Percentiles rank a stretch among this genome's conserved stretches.
Evolutionary conservation across 805 yeast genomes (phyloP).

Genomic region (Torulaspora gathmanii): DNA sequence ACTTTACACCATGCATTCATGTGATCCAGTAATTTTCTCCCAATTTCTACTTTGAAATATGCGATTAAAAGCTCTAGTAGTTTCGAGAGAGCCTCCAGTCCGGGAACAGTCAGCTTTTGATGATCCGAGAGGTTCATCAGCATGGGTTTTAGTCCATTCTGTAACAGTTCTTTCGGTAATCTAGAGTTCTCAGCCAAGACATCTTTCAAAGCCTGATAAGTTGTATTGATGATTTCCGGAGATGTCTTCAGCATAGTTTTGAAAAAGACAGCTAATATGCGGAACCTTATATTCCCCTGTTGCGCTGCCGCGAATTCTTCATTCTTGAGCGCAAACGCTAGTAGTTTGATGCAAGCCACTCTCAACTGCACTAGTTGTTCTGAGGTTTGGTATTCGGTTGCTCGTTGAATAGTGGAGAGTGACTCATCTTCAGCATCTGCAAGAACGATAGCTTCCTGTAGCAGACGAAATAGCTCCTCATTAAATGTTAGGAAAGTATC

Average conservation of each 20-base stretch:
- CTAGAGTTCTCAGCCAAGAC: constrained; percentile 82
- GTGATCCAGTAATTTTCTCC: constrained; percentile 87
- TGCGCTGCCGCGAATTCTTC: constrained; percentile 77
- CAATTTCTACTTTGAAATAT: constrained; percentile 95
- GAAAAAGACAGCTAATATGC: constrained; percentile 90
- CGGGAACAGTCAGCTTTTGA: constrained; percentile 80
- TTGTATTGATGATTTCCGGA: constrained; percentile 84
- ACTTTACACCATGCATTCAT: constrained; percentile 95
- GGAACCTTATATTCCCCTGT: constrained; percentile 70
- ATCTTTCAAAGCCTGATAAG: constrained; percentile 79
- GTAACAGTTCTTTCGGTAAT: constrained; percentile 90
- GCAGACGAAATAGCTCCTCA: constrained; percentile 79
- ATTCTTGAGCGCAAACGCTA: constrained; percentile 77
- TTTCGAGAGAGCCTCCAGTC: constrained; percentile 85
- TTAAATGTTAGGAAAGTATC: constrained; percentile 78
- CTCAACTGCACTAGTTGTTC: constrained; percentile 83
- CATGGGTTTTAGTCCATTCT: constrained; percentile 92
- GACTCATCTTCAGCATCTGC: constrained; percentile 98
- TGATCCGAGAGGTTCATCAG: constrained; percentile 92
- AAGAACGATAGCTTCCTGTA: constrained; percentile 85
- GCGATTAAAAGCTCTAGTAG: constrained; percentile 81
- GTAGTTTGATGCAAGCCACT: constrained; percentile 79
- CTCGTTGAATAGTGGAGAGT: constrained; percentile 77
- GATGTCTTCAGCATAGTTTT: constrained; percentile 85
- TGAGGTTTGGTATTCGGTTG: constrained; percentile 80